phyloP scores from a whole-genome alignment of 73 alveolate species.

The Uronychia setigera region DNA sequence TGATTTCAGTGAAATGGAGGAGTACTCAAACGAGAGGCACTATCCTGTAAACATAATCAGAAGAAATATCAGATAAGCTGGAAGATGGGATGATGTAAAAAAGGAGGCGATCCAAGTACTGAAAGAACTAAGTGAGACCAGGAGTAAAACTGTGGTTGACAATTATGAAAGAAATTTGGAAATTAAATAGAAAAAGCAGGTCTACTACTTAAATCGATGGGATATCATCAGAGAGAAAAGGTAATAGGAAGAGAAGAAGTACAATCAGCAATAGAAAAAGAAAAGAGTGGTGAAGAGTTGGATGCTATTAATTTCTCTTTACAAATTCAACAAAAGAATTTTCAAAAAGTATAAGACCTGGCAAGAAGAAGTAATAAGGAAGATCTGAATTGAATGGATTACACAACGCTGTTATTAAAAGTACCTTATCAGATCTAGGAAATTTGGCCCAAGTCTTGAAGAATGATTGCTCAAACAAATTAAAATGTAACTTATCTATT shows the following conservation, averaged over 20 bases:
- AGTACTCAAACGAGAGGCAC: neutral
- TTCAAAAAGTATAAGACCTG: neutral
- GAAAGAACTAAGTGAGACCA: neutral
- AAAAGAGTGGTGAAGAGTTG: neutral
- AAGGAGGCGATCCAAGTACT: neutral
- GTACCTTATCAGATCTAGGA: neutral
- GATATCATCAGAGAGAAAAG: constrained; percentile 15
- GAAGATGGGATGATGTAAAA: neutral
- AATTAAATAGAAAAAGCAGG: neutral
- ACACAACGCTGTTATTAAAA: neutral
- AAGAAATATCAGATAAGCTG: neutral
- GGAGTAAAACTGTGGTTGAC: constrained; percentile 9
- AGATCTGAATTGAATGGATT: neutral
- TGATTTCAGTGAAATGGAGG: neutral
- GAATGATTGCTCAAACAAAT: neutral
- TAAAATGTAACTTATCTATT: neutral
- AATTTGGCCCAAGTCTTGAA: neutral
- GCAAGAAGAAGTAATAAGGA: neutral
- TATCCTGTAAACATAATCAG: neutral
- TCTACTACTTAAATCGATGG: constrained; percentile 23
- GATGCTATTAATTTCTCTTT: neutral
- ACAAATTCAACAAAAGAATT: neutral
- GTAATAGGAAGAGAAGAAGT: neutral
- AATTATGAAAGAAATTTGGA: neutral
- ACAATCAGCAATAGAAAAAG: no score